Percentiles rank a stretch among this genome's conserved stretches.
Evolutionary conservation across 805 yeast species (phyloP).

Genomic region (Wickerhamiella sorbophila): DNA sequence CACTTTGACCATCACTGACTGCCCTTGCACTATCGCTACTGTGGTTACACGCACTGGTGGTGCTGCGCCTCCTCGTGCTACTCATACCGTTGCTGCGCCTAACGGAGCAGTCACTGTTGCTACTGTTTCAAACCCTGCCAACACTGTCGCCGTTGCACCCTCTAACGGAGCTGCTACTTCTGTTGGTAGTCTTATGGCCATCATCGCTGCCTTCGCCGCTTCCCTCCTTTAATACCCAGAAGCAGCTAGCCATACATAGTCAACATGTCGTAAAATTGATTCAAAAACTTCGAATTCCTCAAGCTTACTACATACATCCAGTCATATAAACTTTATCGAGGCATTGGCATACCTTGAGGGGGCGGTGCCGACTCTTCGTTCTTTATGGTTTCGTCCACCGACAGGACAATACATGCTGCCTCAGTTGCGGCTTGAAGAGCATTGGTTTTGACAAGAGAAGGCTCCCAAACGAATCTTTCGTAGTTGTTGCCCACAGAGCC

Average conservation of each 20-base stretch:
- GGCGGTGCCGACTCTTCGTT: slow-evolving; percentile 29
- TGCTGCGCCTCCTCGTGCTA: too few species aligned
- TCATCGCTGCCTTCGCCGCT: too few species aligned
- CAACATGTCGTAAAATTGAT: too few species aligned
- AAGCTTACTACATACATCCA: too few species aligned
- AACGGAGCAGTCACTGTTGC: background rate
- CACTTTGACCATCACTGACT: background rate
- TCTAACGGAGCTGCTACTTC: background rate
- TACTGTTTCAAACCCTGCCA: background rate
- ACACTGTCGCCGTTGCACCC: background rate
- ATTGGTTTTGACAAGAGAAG: slow-evolving; percentile 81
- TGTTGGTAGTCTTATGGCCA: background rate
- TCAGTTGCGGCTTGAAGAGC: slow-evolving; percentile 95
- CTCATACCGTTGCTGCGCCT: background rate
- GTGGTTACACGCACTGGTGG: too few species aligned
- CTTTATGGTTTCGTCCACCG: slow-evolving; percentile 81
- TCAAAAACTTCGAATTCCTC: too few species aligned
- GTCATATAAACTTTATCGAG: slow-evolving; percentile 3
- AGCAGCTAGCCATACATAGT: too few species aligned
- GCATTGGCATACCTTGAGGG: slow-evolving; percentile 20
- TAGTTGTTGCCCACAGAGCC: slow-evolving; percentile 74
- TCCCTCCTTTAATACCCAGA: too few species aligned
- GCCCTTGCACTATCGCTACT: background rate
- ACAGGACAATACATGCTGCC: slow-evolving; percentile 81
- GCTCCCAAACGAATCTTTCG: slow-evolving; percentile 91